Base-by-base conservation (phyloP, 139 green algal species). In the Raphidocelis subcapitata region DNA sequence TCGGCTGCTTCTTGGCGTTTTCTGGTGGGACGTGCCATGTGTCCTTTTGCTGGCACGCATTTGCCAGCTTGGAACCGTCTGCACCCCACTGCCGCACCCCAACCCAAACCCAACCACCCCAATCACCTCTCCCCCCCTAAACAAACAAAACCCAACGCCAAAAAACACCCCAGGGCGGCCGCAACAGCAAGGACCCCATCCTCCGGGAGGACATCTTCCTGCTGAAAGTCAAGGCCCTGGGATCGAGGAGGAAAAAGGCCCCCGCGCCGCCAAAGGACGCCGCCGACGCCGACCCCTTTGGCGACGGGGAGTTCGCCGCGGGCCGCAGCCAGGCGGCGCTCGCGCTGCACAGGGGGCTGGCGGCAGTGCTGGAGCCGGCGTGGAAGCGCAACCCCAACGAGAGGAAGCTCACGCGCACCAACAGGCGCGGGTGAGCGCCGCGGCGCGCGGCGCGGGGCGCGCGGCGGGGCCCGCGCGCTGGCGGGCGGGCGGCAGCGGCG, bases 171-270 rank as follows among this genome's bases (percentile, higher is more conserved):
- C 83, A 92, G 84, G 85, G 89, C 47, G 93, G 91, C 20, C 81
- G 78, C 2, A 72, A 83, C 33, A 65, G 62, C 37, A 80, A 84
- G 35, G 79, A 94, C 41, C 88, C 87, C 16, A 92, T 98, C 41
- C 85, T 98, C 75, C 76, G 90, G 0, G 94, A 98, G 81, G 94
- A 98, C 76, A 80, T 94, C 65, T 81, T 97, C 66, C 69, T 88
- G 62, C 79, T 85, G 55, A 82, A 84, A 60, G 75, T 65, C 5
- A 85, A 84, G 55, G 79, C 79, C 23, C 41, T 75, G 54, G 61
- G 66, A 64, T 36, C 29, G 44, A 72, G 59, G 32, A 60, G 62
- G 14, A 83, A 79, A 65, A 62, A 74, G 37, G 46, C 14, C 18
- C 59, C 65, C 8, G 37, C 65, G 16, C 74, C 61, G 23, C 32